Conservation (phyloP, 2,329 filamentous ascomycete genomes). For the Pseudocercospora macadamiae region DNA sequence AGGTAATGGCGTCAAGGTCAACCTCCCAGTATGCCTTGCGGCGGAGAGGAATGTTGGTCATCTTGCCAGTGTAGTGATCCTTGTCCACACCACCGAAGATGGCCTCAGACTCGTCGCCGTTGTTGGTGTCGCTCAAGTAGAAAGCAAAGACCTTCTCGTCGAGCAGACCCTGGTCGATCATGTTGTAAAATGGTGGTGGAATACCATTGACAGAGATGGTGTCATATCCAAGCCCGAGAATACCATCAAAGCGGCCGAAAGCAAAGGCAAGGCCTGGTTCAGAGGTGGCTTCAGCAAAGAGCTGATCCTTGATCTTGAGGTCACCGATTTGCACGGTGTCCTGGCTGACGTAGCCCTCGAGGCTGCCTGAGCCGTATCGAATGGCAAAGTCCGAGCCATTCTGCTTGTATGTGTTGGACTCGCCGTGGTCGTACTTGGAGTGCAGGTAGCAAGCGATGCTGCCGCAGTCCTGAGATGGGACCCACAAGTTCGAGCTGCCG, state of each 20-base stretch:
- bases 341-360: conserved; percentile 91
- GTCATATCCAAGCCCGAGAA: conserved; percentile 91
- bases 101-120: conserved; percentile 77
- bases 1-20: conserved; percentile 86
- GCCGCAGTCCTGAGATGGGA: conserved; percentile 84
- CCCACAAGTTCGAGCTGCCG: conserved; percentile 98
- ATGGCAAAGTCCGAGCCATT: conserved; percentile 94
- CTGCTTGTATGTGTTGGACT: conserved; percentile 88
- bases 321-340: conserved; percentile 88
- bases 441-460: conserved; percentile 99
- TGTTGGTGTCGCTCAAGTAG: conserved; percentile 80
- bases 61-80: conserved; percentile 79
- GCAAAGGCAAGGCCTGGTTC: conserved; percentile 97
- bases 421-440: conserved; percentile 89
- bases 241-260: conserved; percentile 96
- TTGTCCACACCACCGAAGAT: conserved; percentile 88
- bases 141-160: conserved; percentile 96
- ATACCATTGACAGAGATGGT: conserved; percentile 97
- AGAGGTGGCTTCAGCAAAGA: conserved; percentile 93
- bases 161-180: conserved; percentile 85
- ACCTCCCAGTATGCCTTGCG: conserved; percentile 99
- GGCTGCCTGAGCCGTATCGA: conserved; percentile 88
- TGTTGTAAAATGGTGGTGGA: conserved; percentile 92
- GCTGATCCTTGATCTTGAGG: conserved; percentile 81
- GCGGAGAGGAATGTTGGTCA: conserved; percentile 90